Percentiles rank a stretch among this genome's conserved stretches.
phyloP scores from a whole-genome alignment of 345 rosid species.

The Angophora floribunda region DNA sequence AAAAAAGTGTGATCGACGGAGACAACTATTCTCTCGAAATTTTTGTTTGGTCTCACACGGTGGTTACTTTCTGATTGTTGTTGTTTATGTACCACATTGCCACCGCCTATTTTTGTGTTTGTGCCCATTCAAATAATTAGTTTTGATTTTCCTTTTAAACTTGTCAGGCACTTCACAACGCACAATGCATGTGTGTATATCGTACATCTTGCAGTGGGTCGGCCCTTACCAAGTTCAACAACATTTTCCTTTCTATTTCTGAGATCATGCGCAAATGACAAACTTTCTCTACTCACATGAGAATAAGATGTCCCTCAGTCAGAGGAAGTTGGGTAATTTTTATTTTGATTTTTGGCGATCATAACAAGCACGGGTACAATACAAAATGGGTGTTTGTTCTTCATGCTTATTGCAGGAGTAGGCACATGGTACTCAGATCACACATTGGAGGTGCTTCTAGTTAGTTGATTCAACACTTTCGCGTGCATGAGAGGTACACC shows the following conservation, averaged over 20 bases:
- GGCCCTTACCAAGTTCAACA: no score
- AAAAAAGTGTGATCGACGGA: not conserved
- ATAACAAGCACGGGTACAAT: not conserved
- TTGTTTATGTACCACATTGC: not conserved
- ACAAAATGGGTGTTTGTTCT: not conserved
- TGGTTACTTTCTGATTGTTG: not conserved
- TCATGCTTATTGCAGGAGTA: not conserved
- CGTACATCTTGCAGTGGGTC: no score
- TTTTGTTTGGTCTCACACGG: not conserved
- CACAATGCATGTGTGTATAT: no score
- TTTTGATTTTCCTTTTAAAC: no score
- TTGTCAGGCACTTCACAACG: no score
- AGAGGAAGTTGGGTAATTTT: no score
- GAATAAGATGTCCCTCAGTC: no score
- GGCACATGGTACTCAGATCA: not conserved
- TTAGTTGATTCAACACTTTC: not conserved
- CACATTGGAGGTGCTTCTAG: not conserved
- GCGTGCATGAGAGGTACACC: not conserved
- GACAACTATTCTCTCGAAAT: not conserved
- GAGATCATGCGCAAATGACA: no score
- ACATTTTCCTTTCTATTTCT: no score
- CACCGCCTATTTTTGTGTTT: not conserved
- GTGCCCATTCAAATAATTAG: not conserved
- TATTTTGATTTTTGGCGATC: no score
- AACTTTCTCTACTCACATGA: no score